Percentiles rank a stretch among this genome's conserved stretches.
These are phyloP conservation scores for Colletotrichum brevisporum DNA, from an alignment of 2,329 filamentous ascomycete species.

Conservation along the genomic window DNA sequence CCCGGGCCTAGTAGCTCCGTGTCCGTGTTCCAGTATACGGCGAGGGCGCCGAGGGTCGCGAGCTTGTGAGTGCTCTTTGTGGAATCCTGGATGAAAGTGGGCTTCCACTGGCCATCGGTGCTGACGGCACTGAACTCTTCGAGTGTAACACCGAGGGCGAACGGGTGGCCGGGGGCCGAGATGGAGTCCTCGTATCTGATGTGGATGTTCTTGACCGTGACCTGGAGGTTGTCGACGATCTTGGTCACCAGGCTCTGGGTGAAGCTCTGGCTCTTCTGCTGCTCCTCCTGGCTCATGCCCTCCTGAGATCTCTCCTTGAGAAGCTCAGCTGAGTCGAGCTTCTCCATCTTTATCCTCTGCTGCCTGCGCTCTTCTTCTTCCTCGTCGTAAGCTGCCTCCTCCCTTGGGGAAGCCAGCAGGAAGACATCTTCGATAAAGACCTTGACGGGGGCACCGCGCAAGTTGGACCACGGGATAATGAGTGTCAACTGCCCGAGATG, in stretches of 20 bases:
- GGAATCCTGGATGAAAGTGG: conserved; percentile 94
- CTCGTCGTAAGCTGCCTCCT: conserved; percentile 92
- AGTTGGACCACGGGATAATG: conserved; percentile 96
- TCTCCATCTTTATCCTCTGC: conserved; percentile 98
- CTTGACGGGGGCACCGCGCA: conserved; percentile 93
- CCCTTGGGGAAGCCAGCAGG: conserved; percentile 92
- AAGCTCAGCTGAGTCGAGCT: conserved; percentile 95
- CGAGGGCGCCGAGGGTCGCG: conserved; percentile 88
- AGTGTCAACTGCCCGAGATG: conserved; percentile 93
- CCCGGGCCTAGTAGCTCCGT: conserved; percentile 86
- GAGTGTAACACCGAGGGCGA: conserved; percentile 91
- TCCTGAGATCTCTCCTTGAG: conserved; percentile 93
- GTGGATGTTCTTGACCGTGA: conserved; percentile 98
- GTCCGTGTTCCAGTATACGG: conserved; percentile 99
- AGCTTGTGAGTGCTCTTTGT: conserved; percentile 91
- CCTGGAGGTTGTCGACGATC: conserved; percentile 98
- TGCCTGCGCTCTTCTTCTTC: conserved; percentile 90
- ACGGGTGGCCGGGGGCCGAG: conserved; percentile 93
- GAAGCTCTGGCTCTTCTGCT: conserved; percentile 98
- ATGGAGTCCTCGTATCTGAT: conserved; percentile 98
- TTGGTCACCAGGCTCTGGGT: conserved; percentile 95
- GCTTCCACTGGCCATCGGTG: conserved; percentile 94
- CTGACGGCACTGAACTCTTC: conserved; percentile 98
- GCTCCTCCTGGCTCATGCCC: conserved; percentile 93
- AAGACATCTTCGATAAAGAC: conserved; percentile 98